Conservation (phyloP, 495 filamentous ascomycete species). For the Tuber umbilicatum region DNA sequence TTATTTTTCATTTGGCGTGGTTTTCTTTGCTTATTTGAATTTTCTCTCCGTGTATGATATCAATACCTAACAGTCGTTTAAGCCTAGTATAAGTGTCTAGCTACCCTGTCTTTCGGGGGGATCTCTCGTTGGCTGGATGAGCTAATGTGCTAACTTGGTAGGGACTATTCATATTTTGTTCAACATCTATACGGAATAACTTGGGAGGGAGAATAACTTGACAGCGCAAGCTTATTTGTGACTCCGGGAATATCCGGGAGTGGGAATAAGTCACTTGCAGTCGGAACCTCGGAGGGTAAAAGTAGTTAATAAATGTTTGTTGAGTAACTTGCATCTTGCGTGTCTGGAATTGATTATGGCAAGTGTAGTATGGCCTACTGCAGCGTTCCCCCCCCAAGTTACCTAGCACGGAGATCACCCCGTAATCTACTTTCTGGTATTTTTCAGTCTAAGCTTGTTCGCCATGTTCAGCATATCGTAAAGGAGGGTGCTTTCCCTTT, state of each 20-base stretch:
- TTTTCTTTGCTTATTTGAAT: slow-evolving; percentile 11
- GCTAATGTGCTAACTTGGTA: background rate
- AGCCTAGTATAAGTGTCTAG: slow-evolving; percentile 6
- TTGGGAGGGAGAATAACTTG: background rate
- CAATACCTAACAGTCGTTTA: slow-evolving; percentile 3
- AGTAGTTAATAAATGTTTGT: background rate
- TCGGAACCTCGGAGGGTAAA: background rate
- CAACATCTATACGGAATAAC: background rate
- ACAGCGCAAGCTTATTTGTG: background rate
- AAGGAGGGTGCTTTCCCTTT: background rate
- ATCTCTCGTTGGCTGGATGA: slow-evolving; percentile 5
- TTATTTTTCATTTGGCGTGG: slow-evolving; percentile 17
- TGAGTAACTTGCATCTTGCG: background rate
- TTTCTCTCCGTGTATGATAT: slow-evolving; percentile 5
- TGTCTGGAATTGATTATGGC: background rate
- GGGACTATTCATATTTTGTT: background rate
- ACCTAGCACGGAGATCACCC: background rate
- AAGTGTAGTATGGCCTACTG: background rate
- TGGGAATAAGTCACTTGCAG: background rate
- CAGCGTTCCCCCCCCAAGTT: background rate
- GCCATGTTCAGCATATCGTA: background rate
- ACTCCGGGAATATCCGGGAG: background rate
- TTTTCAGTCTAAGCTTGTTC: background rate
- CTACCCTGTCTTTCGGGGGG: background rate
- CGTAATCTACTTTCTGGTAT: background rate